Percentiles rank a stretch among this genome's conserved stretches.
These are phyloP conservation scores for Penicillium coprophilum DNA, from an alignment of 495 filamentous ascomycete genomes.

Conservation along the genomic window DNA sequence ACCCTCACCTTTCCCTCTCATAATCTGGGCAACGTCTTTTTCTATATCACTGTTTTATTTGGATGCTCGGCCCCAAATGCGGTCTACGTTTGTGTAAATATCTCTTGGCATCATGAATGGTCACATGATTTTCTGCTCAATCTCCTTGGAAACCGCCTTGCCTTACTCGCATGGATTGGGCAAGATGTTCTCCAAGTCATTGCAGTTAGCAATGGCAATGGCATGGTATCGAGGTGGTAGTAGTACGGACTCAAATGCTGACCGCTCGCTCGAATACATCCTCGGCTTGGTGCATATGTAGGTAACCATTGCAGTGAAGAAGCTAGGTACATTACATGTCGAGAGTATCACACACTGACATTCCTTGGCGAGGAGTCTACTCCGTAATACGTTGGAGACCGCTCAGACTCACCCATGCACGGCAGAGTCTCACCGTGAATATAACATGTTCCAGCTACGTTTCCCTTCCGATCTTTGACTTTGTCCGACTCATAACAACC, in stretches of 20 bases:
- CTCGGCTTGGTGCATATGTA: neutral
- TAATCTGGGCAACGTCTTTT: constrained; percentile 23
- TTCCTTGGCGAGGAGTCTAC: neutral
- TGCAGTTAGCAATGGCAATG: neutral
- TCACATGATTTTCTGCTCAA: constrained; percentile 32
- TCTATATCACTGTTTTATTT: constrained; percentile 23
- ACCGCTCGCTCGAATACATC: neutral
- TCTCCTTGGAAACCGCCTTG: neutral
- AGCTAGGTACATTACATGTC: neutral
- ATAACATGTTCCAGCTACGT: neutral
- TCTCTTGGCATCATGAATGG: constrained; percentile 47
- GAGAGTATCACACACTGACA: neutral
- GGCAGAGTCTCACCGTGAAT: constrained; percentile 3
- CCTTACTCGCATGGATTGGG: constrained; percentile 1
- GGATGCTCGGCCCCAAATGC: constrained; percentile 26
- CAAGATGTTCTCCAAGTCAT: neutral
- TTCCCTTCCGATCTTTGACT: neutral
- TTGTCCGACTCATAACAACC: neutral
- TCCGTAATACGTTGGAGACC: neutral
- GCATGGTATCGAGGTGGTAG: neutral
- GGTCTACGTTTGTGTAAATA: constrained; percentile 44
- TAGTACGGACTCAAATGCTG: neutral
- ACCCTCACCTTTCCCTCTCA: constrained; percentile 14
- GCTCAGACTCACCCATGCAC: neutral
- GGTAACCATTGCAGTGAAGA: neutral